Evolutionary conservation across 805 yeast species (phyloP).

Genomic region (Candida multigemmis): DNA sequence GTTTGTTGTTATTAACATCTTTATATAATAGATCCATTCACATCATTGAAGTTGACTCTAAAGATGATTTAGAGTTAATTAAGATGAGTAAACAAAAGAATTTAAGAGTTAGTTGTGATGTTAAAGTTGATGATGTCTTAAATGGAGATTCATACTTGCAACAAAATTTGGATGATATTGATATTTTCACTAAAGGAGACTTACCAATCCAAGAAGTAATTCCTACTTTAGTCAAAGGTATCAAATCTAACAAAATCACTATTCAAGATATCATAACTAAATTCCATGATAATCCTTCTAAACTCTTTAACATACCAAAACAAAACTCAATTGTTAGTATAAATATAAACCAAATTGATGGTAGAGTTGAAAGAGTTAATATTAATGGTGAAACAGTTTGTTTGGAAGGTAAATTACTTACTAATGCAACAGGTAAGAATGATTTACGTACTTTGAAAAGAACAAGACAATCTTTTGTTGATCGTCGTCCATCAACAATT

Average conservation of each 20-base stretch:
- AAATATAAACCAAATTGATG: conserved; percentile 68
- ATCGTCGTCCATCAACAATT: conserved; percentile 26
- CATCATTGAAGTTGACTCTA: conserved; percentile 75
- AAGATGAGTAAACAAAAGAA: conserved; percentile 78
- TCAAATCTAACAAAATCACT: conserved; percentile 62
- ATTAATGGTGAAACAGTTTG: conserved; percentile 72
- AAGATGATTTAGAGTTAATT: conserved; percentile 76
- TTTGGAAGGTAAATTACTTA: conserved; percentile 70
- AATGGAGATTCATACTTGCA: conserved; percentile 68
- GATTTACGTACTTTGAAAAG: conserved; percentile 36
- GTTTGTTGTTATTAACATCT: conserved; percentile 81
- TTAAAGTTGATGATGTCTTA: conserved; percentile 65
- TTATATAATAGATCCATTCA: conserved; percentile 80
- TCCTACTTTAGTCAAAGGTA: conserved; percentile 77
- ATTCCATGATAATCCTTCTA: conserved; percentile 74
- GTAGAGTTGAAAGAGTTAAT: conserved; percentile 84
- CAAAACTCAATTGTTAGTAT: conserved; percentile 75
- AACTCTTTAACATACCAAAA: conserved; percentile 74
- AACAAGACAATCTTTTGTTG: conserved; percentile 27
- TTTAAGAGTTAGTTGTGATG: conserved; percentile 83
- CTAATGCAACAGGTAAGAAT: conserved; percentile 51
- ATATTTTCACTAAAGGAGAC: conserved; percentile 80
- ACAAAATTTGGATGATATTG: conserved; percentile 58
- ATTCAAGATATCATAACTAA: conserved; percentile 62
- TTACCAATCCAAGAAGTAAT: conserved; percentile 73